Evolutionary conservation across 139 green algal genomes (phyloP).

Genomic region (Coelastrella sp.): DNA sequence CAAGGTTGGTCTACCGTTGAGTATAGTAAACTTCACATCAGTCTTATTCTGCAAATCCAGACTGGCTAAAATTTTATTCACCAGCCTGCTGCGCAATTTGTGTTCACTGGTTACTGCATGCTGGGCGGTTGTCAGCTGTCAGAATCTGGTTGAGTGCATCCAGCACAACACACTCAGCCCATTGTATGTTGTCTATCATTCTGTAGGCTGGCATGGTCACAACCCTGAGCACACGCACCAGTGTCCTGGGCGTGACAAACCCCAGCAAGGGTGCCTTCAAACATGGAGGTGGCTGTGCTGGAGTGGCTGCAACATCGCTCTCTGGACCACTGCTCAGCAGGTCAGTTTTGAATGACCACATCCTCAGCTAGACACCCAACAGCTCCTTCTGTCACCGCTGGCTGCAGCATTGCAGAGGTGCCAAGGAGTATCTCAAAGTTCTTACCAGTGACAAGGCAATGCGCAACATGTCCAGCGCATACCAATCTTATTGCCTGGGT

Average conservation of each 20-base stretch:
- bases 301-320: conserved; percentile 50
- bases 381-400: no score
- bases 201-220: conserved; percentile 88
- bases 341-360: background rate
- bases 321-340: conserved; percentile 79
- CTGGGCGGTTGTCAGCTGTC: no score
- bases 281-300: conserved; percentile 5
- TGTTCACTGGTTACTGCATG: no score
- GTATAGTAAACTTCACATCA: no score
- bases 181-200: background rate
- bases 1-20: no score
- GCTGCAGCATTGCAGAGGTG: no score
- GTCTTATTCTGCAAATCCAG: background rate
- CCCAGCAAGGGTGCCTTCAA: conserved; percentile 63
- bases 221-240: conserved; percentile 81
- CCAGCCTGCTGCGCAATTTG: no score
- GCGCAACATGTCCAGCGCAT: background rate
- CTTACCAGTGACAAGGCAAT: background rate
- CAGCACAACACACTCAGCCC: no score
- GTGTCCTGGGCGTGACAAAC: conserved; percentile 81
- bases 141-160: no score
- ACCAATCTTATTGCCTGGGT: conserved; percentile 12
- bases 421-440: background rate
- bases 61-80: no score
- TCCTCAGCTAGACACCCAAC: no score